Evolutionary conservation across 75 land plant species (phyloP).

Genomic region (Cupressus sempervirens): DNA sequence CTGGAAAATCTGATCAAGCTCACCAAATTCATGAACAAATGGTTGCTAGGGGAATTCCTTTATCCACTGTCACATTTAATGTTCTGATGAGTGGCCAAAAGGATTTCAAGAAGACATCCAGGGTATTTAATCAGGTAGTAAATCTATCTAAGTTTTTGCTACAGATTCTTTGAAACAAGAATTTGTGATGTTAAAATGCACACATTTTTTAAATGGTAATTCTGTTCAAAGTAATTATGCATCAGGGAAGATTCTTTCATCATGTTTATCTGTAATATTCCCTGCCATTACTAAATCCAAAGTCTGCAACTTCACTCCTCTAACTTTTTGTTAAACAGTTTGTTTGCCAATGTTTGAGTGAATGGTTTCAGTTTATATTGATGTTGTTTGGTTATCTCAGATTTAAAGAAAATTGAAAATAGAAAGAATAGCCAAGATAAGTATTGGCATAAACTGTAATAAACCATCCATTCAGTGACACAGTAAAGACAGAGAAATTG

Average conservation of each 20-base stretch:
- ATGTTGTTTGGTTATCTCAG: too few species aligned
- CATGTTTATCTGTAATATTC: too few species aligned
- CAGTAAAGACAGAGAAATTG: too few species aligned
- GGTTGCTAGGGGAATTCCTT: constrained; percentile 62
- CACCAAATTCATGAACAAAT: constrained; percentile 58
- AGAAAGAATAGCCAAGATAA: too few species aligned
- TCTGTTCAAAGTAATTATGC: not conserved
- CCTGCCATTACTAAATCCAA: too few species aligned
- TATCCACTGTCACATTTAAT: constrained; percentile 77
- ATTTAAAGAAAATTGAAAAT: too few species aligned
- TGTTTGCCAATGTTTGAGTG: too few species aligned
- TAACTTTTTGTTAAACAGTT: too few species aligned
- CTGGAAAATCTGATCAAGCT: constrained; percentile 68
- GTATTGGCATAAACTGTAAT: too few species aligned
- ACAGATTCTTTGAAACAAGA: not conserved
- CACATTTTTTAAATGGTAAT: not conserved
- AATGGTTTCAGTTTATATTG: too few species aligned
- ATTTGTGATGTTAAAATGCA: not conserved
- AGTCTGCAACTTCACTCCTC: too few species aligned
- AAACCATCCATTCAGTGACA: too few species aligned
- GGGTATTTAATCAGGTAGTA: constrained; percentile 76
- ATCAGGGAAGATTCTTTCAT: not conserved
- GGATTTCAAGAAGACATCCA: constrained; percentile 75
- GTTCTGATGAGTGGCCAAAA: constrained; percentile 83
- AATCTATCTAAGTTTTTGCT: not conserved